phyloP scores from a whole-genome alignment of 225 moss, liverwort and hornwort species.

The Thuidium tamariscinum region DNA sequence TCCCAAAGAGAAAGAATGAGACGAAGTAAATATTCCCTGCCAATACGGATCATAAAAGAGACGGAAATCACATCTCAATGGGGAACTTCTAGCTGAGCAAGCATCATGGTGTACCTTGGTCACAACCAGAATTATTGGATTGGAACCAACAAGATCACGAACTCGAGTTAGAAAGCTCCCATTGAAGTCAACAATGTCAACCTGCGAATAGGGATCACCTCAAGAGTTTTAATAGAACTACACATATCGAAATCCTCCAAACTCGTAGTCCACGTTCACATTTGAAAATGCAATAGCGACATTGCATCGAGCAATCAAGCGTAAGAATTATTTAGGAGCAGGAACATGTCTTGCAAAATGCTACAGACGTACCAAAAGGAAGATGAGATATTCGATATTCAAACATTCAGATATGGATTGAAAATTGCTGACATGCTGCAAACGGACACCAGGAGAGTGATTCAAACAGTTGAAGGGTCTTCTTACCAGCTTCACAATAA shows the following conservation, averaged over 20 bases:
- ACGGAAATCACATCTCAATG: not conserved
- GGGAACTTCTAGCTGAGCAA: not conserved
- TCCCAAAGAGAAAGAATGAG: not conserved
- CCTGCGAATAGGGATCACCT: conserved; percentile 33
- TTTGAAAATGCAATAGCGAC: not conserved
- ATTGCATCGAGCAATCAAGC: not conserved
- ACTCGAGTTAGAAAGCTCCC: conserved; percentile 92
- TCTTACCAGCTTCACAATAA: conserved; percentile 82
- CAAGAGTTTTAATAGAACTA: not conserved
- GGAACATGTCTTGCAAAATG: not conserved
- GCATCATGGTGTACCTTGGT: conserved; percentile 59
- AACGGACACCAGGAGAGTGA: not conserved
- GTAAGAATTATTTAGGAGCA: not conserved
- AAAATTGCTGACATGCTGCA: not conserved
- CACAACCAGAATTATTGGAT: conserved; percentile 82
- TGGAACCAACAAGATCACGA: conserved; percentile 93
- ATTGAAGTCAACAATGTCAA: conserved; percentile 98
- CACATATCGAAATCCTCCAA: not conserved
- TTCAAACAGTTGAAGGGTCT: not conserved
- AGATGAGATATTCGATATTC: not conserved
- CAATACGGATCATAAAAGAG: not conserved
- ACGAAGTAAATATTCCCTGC: not conserved
- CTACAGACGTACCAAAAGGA: not conserved
- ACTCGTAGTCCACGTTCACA: not conserved
- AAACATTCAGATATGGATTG: not conserved